Conservation (phyloP, 2,329 filamentous ascomycete species). For the Periconia sp. region DNA sequence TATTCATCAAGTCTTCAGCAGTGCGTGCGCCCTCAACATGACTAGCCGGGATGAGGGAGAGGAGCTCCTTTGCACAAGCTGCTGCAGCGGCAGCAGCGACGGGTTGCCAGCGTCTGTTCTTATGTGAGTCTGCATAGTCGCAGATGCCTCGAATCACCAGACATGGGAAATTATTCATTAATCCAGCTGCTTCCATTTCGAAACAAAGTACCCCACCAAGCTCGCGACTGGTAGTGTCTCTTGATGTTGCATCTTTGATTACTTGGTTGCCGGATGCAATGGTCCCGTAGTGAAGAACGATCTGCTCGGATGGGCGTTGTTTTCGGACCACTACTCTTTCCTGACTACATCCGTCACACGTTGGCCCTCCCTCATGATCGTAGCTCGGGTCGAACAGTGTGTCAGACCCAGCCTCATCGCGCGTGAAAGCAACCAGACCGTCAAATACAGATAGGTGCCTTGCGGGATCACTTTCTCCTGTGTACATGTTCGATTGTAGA, state of each 20-base stretch:
- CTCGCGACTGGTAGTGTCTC: conserved; percentile 12
- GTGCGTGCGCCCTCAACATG: too few species aligned
- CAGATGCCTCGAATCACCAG: conserved; percentile 9
- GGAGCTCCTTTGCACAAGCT: conserved; percentile 7
- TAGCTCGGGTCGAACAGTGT: conserved; percentile 3
- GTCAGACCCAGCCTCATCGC: conserved; percentile 3
- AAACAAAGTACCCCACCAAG: conserved; percentile 3
- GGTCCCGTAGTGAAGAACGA: conserved; percentile 45
- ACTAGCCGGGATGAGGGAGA: conserved; percentile 1
- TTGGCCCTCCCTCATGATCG: background rate
- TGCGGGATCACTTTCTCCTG: background rate
- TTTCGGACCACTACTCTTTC: too few species aligned
- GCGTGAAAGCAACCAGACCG: background rate
- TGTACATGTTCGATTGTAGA: background rate
- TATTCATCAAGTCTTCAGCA: too few species aligned
- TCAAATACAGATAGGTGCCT: background rate
- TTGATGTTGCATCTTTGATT: conserved; percentile 46
- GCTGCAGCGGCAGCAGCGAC: conserved; percentile 5
- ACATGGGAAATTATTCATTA: conserved; percentile 8
- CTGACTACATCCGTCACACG: background rate
- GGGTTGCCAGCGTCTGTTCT: conserved; percentile 7
- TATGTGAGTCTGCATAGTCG: conserved; percentile 11
- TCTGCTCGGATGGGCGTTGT: too few species aligned
- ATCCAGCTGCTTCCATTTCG: conserved; percentile 3
- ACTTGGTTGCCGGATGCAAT: conserved; percentile 51